phyloP scores from a whole-genome alignment of 2,329 filamentous ascomycete species.

The Colletotrichum sp. region DNA sequence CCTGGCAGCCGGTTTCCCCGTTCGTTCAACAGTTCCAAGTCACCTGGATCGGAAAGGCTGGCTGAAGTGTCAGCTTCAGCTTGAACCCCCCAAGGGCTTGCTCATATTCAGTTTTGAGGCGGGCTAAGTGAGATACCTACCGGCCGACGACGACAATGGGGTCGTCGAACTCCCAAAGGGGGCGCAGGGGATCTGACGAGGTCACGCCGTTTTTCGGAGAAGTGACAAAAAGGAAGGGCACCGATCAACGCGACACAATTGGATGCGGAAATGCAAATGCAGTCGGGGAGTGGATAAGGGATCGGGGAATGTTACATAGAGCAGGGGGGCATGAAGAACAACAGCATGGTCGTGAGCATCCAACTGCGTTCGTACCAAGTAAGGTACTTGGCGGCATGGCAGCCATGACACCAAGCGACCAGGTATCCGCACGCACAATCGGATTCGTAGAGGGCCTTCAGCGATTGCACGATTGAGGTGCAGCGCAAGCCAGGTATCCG shows the following conservation, averaged over 20 bases:
- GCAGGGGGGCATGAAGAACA: background rate
- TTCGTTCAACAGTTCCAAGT: background rate
- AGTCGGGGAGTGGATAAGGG: background rate
- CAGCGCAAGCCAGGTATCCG: background rate
- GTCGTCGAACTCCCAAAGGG: background rate
- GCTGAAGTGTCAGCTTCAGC: background rate
- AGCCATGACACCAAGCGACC: background rate
- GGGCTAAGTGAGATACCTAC: background rate
- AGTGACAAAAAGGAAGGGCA: constrained; percentile 6
- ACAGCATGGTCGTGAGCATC: background rate
- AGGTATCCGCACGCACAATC: background rate
- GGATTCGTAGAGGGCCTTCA: background rate
- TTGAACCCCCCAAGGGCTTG: background rate
- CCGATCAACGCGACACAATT: background rate
- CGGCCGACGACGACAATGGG: background rate
- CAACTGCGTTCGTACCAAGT: background rate
- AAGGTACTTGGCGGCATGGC: background rate
- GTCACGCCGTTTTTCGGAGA: background rate
- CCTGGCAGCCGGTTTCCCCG: background rate
- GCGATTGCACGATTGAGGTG: background rate
- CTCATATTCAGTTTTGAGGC: background rate
- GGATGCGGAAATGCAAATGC: background rate
- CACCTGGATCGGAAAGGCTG: background rate
- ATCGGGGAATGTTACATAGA: background rate
- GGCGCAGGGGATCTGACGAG: background rate